phyloP scores from a whole-genome alignment of 352 stramenopile species.

The Phytophthora pinifolia region DNA sequence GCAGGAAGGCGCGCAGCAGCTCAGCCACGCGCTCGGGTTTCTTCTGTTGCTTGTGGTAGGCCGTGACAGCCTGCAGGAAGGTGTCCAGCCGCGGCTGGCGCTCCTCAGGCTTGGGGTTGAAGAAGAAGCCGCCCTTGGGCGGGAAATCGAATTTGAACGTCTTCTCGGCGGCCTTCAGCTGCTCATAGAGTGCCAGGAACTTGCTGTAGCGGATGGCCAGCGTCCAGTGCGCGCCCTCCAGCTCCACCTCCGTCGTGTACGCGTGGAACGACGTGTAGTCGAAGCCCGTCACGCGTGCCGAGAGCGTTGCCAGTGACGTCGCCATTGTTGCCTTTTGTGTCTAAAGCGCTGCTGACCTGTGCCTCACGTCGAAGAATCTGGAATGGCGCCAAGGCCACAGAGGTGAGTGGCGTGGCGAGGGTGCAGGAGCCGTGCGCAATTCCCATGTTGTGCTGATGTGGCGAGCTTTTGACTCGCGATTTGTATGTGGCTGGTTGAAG shows the following conservation, averaged over 20 bases:
- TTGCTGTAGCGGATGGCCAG: conserved; percentile 65
- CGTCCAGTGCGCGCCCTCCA: conserved; percentile 29
- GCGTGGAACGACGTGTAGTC: conserved; percentile 36
- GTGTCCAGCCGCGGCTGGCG: conserved; percentile 53
- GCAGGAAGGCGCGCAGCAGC: conserved; percentile 50
- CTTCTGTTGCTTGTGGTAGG: conserved; percentile 35
- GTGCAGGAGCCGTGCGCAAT: not conserved
- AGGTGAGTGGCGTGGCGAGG: conserved; percentile 1
- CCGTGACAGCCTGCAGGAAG: conserved; percentile 50
- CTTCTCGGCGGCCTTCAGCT: conserved; percentile 37
- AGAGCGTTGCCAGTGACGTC: conserved; percentile 31
- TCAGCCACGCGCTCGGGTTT: conserved; percentile 31
- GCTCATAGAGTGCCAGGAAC: conserved; percentile 51
- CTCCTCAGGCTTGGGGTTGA: conserved; percentile 49
- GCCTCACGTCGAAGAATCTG: conserved; percentile 26
- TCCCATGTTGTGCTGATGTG: conserved; percentile 14
- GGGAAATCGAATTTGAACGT: conserved; percentile 66
- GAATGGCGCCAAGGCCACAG: conserved; percentile 21
- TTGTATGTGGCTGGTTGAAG: not conserved
- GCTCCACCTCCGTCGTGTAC: conserved; percentile 50
- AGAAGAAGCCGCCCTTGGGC: conserved; percentile 67
- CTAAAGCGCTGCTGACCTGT: conserved; percentile 2
- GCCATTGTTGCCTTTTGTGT: conserved; percentile 8
- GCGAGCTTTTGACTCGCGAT: not conserved
- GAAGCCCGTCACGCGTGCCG: conserved; percentile 48